Conservation (phyloP, 1,139 yeast species). For the Scheffersomyces quercinus region DNA sequence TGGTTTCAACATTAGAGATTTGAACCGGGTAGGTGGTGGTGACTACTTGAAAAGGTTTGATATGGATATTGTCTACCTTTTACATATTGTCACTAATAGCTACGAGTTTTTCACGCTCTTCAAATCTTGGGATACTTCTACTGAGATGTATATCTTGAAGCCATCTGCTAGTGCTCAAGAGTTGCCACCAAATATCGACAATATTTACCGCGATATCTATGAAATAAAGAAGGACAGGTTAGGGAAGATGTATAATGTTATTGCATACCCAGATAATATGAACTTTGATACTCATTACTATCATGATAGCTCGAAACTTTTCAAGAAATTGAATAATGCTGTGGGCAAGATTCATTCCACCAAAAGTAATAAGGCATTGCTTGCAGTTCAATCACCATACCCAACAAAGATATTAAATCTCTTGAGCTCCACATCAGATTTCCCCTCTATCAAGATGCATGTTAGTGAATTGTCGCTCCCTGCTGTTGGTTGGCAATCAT, state of each 20-base stretch:
- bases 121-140: conserved; percentile 62
- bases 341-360: conserved; percentile 65
- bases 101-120: conserved; percentile 74
- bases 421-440: conserved; percentile 49
- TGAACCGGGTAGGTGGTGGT: conserved; percentile 45
- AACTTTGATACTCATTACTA: conserved; percentile 54
- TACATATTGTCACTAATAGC: conserved; percentile 74
- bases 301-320: conserved; percentile 50
- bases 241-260: conserved; percentile 40
- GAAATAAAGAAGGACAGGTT: conserved; percentile 48
- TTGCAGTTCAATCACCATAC: conserved; percentile 76
- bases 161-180: conserved; percentile 73
- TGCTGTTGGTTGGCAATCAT: conserved; percentile 84
- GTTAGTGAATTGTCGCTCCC: conserved; percentile 62
- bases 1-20: conserved; percentile 73
- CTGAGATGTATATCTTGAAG: conserved; percentile 58
- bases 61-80: conserved; percentile 65
- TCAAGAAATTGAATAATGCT: conserved; percentile 54
- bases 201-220: conserved; percentile 55
- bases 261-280: conserved; percentile 54
- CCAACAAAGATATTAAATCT: conserved; percentile 43
- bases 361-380: conserved; percentile 63
- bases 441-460: conserved; percentile 67
- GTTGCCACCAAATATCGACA: conserved; percentile 49
- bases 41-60: conserved; percentile 55